Conservation (phyloP, 1,284 basidiomycete genomes). For the Cryptococcus sp. region DNA sequence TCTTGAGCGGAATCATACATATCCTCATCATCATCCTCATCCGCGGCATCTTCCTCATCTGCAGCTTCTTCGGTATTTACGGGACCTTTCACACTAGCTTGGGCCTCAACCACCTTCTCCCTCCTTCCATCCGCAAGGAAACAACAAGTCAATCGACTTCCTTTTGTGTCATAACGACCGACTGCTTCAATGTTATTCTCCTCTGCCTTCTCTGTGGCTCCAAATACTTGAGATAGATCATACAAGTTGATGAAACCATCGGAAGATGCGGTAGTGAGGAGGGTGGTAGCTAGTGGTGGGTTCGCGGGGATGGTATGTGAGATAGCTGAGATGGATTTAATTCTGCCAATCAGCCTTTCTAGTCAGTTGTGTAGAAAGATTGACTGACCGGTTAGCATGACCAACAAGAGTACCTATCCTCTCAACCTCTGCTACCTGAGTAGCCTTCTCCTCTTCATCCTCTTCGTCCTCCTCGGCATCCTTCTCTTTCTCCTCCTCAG, state of each 20-base stretch:
- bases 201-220: conserved; percentile 14
- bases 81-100: conserved; percentile 17
- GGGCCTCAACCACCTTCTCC: conserved; percentile 7
- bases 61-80: conserved; percentile 21
- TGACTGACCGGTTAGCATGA: conserved; percentile 42
- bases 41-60: conserved; percentile 23
- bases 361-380: neutral
- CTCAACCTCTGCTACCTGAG: conserved; percentile 27
- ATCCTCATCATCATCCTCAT: conserved; percentile 20
- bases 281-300: conserved; percentile 51
- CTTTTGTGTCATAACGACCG: conserved; percentile 73
- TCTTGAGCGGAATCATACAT: conserved; percentile 18
- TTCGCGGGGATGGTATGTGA: conserved; percentile 23
- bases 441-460: conserved; percentile 20
- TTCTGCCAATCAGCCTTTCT: conserved; percentile 15
- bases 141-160: conserved; percentile 75
- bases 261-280: conserved; percentile 71
- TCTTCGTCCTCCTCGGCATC: conserved; percentile 21
- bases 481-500: conserved; percentile 9
- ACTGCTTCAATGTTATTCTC: conserved; percentile 55
- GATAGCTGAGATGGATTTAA: conserved; percentile 44
- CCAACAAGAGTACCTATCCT: conserved; percentile 38
- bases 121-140: conserved; percentile 59
- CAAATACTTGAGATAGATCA: conserved; percentile 58
- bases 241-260: conserved; percentile 78